These are phyloP conservation scores for Tremellales sp. DNA, from an alignment of 1,284 basidiomycete genomes.

Conservation along the genomic window DNA sequence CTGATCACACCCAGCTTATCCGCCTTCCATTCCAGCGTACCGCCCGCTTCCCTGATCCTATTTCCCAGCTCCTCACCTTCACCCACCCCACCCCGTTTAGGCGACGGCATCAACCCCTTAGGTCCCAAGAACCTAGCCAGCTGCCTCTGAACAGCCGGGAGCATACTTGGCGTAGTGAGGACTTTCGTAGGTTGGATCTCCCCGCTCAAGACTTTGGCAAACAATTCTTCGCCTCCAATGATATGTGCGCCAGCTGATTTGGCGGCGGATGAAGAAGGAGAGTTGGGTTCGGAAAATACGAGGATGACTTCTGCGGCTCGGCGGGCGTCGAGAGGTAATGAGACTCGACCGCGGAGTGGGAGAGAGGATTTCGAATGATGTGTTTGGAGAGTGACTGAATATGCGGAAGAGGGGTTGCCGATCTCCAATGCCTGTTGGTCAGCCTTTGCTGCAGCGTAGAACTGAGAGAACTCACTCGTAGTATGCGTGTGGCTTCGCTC, in stretches of 20 bases:
- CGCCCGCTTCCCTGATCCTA: conserved; percentile 73
- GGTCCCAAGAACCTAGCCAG: conserved; percentile 89
- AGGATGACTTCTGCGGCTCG: conserved; percentile 63
- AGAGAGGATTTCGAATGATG: conserved; percentile 67
- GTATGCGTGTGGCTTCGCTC: conserved; percentile 35
- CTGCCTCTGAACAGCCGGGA: conserved; percentile 70
- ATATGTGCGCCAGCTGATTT: conserved; percentile 75
- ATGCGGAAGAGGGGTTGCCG: conserved; percentile 65
- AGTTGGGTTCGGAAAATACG: conserved; percentile 69
- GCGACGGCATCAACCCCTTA: conserved; percentile 90
- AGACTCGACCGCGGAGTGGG: conserved; percentile 73
- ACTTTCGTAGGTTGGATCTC: conserved; percentile 42
- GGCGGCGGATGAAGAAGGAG: conserved; percentile 56
- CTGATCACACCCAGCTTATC: conserved; percentile 83
- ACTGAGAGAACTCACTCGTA: conserved; percentile 27
- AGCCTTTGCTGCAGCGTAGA: background rate
- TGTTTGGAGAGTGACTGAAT: conserved; percentile 74
- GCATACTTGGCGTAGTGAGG: conserved; percentile 74
- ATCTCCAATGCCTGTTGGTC: conserved; percentile 68
- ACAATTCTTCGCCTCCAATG: conserved; percentile 78
- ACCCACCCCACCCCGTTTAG: conserved; percentile 88
- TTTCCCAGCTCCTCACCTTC: conserved; percentile 66
- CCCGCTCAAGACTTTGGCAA: conserved; percentile 56
- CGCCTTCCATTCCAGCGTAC: conserved; percentile 86
- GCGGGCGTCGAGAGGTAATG: conserved; percentile 70